Base-by-base conservation (phyloP, 495 filamentous ascomycete species). In the Cudoniella acicularis region DNA sequence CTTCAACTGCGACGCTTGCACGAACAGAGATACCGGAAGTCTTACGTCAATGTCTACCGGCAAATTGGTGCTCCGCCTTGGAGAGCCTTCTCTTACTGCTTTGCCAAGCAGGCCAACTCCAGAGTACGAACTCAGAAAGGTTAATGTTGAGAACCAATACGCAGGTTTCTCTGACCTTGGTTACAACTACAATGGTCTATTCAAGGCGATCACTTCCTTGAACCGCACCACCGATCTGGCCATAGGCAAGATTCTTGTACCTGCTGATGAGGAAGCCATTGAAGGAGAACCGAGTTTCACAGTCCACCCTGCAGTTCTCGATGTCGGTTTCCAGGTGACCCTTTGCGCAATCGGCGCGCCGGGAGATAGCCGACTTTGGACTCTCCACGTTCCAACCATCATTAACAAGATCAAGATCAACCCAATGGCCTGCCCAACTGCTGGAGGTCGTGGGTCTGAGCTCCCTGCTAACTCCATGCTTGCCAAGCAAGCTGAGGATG, bases 241-340 rank as follows among this genome's bases (percentile, higher is more conserved):
- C 20, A 40, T 21, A 17, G 63, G 67, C n/a, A 51, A 46, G n/a
- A 57, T 52, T 9, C 22, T 50, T 13, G 11, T 77, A 22, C 77
- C 79, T 54, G 52, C 48, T 20, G 48, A 23, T 17, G 20, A 52
- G 0, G 4, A 53, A 66, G 27, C 4, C 11, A 17, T 18, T 49
- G 24, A 18, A 23, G n/a, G 24, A 73, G 0, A 50, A 70, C 1
- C 45, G 67, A 22, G 27, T 64, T 21, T 60, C 1, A 47, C 59
- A 1, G 21, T 78, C 10, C 77, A 78, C 50, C 78, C 78, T 1
- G 67, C 67, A 0, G 56, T 62, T 9, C 59, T 81, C 1, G 78
- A 81, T 64, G 67, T 54, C n/a, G 74, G 68, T 2, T 66, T 81
- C 21, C 77, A 79, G 42, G 67, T 72, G 0, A 62, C 72, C 17